Evolutionary conservation across 2,329 filamentous ascomycete species (phyloP), one percentile per base, ranked within the genome.

Genomic region (Salinomyces thailandicus): DNA sequence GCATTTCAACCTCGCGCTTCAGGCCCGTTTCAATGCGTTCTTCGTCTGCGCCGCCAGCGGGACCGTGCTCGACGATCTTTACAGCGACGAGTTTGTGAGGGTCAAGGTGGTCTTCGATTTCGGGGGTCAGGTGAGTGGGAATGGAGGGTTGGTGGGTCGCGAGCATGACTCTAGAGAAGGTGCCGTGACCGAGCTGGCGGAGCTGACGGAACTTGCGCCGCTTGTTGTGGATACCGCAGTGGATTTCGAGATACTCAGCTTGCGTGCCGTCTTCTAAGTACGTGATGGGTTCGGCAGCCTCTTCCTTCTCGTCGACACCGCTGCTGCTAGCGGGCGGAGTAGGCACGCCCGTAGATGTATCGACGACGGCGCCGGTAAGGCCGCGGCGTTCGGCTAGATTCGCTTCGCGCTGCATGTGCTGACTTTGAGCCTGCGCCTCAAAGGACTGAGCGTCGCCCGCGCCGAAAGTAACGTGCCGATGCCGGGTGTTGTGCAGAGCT

Each of bases 11-110:
- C 65, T 98, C 91, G 43, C 91, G 78, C 63, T 94, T 93, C 45
- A 98, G 66, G 38, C 86, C 93, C 62, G 91, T 85, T 61, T 95
- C 89, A 43, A 96, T 79, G 26, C 91, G 78, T 50, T 94, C 84
- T 57, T 94, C 86, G 33, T 91, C 91, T 3, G 87, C 89, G 31
- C 89, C 89, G 35, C 91, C 91, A 16, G 85, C 85, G 1, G 91
- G 89, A 3, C 89, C 91, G 61, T 94, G 86, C 59, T 95, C 85
- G 55, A 93, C 89, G 30, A 98, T 78, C 61, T 98, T 98, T 55
- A 98, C 78, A 1, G 91, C 91, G 3, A 96, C 91, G 11, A 98
- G 67, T 35, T 83, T 84, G 53, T 80, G 82, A n/a, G 79, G 77
- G 44, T 83, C 68, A 32, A 76, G 68, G 42, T 56, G 44, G 27